Conservation (phyloP, 345 rosid species). For the Raphanus sativus region DNA sequence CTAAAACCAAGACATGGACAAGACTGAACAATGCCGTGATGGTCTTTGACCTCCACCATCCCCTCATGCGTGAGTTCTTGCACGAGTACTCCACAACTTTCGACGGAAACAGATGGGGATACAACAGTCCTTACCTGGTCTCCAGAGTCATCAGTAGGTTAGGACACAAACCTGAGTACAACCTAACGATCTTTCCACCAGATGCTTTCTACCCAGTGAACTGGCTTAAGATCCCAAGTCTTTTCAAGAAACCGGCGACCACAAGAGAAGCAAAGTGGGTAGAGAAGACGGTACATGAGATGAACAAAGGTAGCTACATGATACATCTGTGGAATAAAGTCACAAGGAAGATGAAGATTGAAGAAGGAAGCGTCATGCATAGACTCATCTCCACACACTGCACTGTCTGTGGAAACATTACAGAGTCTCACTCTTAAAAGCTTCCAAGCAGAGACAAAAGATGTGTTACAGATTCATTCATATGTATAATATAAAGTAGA, state of each 20-base stretch:
- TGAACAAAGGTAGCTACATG: slow-evolving; percentile 40
- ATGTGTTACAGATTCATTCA: slow-evolving; percentile 11
- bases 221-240: slow-evolving; percentile 56
- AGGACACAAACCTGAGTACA: slow-evolving; percentile 40
- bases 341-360: slow-evolving; percentile 44
- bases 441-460: slow-evolving; percentile 20
- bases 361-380: slow-evolving; percentile 51
- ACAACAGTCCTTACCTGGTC: slow-evolving; percentile 71
- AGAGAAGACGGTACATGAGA: slow-evolving; percentile 30
- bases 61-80: slow-evolving; percentile 56
- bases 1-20: slow-evolving; percentile 52
- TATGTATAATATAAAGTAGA: neutral
- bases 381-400: slow-evolving; percentile 50
- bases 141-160: slow-evolving; percentile 57
- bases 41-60: slow-evolving; percentile 61
- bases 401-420: slow-evolving; percentile 42
- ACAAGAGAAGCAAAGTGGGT: slow-evolving; percentile 46
- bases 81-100: slow-evolving; percentile 68
- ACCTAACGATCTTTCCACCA: slow-evolving; percentile 49
- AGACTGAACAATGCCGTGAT: slow-evolving; percentile 67
- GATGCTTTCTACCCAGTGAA: slow-evolving; percentile 67
- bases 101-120: slow-evolving; percentile 74
- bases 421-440: slow-evolving; percentile 15
- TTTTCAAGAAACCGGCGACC: slow-evolving; percentile 55
- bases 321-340: slow-evolving; percentile 64